Base-by-base conservation (phyloP, 73 alveolate species). In the Breviolum minutum region DNA sequence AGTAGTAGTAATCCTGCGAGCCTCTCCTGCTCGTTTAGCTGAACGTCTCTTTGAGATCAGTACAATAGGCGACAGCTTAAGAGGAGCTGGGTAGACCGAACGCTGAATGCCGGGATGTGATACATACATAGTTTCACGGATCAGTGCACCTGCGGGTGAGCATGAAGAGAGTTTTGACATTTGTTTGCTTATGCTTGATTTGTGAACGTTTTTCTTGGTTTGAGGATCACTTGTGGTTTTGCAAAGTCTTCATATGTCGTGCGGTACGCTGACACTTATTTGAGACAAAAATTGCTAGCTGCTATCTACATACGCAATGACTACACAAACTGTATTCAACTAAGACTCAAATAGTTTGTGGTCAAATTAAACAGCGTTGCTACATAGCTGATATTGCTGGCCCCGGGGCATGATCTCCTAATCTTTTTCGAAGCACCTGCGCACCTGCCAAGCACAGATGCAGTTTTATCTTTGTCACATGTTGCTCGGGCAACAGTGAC, bases 401-500 rank as follows among this genome's bases (percentile, higher is more conserved):
- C 60, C 60, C 87, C 16, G 66, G 66, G 87, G 87, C 87, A 9
- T 63, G 66, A 79, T 79, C 87, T 12, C 32, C 54, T 40, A 79
- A 79, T 79, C 66, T 79, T 79, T 77, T 79, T 29, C 87, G 87
- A 79, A 79, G 87, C 87, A 79, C 81, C 81, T 71, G 32, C 81
- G 81, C 81, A 71, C 87, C 87, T 79, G 91, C 69, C 91, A 48
- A 82, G 91, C 60, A 82, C 91, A 82, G 91, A 80, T 80, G 89
- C 73, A 60, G 69, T 82, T 82, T 82, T 60, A 22, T 82, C 12
- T 22, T 17, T 17, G 71, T 82, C 91, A 60, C 73, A 82, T 61
- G 91, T 82, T 30, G 91, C 91, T 82, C 91, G 91, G 91, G 91
- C 91, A 30, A 60, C 91, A 60, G 91, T 82, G 91, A 61, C 91